Base-by-base conservation (phyloP, 768 basidiomycete genomes). In the Suillus bovinus region DNA sequence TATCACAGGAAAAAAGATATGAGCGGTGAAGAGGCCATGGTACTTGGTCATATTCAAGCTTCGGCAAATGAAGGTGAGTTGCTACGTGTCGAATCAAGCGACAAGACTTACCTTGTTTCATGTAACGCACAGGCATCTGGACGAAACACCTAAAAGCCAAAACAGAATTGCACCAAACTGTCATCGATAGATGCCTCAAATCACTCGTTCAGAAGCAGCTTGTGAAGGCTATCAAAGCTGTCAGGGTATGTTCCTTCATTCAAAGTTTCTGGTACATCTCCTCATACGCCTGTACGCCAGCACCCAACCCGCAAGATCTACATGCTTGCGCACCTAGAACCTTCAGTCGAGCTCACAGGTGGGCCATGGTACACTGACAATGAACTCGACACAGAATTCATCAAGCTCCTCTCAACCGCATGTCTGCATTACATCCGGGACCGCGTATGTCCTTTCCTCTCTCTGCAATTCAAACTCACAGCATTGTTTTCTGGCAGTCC, bases 361-460 rank as follows among this genome's bases (percentile, higher is more conserved):
- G 97, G 97, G 1, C 93, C 96, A 3, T 99, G 97, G 96, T 99
- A 96, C 71, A 94, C 93, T 11, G 95, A 96, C 70, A 93, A 94
- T 71, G 97, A 97, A 71, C 86, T 98, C 34, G 97, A 99, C 76
- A 90, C 88, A 0, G 91, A 91, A 69, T 94, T 99, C 69, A 97
- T 99, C 69, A 87, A 91, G 66, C 83, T 88, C 60, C 77, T 99
- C 42, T 89, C 84, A 58, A 84, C 84, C 58, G 90, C 90, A 11
- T 93, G 91, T 71, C 78, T 90, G 22, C 86, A 89, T 66, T 90
- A 89, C 66, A 90, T 98, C 64, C 82, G 82, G 46, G 88, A 91
- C 68, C 80, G 87, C 61, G 96, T 96, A 64, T 64, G 87, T 75
- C 17, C 16, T 13, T 49, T 16, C 2, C 47, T 50, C 29, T 10